Conservation (phyloP, 202 grass and related monocot species). For the Panicum virgatum region DNA sequence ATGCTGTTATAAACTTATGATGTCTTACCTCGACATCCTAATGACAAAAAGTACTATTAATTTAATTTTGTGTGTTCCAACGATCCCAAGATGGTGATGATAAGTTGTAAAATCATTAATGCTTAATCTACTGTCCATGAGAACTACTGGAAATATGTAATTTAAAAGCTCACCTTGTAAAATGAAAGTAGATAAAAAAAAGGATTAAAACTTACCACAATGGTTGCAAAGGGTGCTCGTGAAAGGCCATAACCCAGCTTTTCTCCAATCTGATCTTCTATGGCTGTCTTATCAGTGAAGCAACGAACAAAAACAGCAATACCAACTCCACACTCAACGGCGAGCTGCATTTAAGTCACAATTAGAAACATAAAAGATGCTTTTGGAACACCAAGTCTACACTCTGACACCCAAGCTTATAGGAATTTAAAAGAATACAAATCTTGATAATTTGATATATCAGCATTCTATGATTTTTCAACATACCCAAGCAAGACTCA, state of each 20-base stretch:
- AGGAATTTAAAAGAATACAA: slow-evolving; percentile 21
- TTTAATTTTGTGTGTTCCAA: not conserved
- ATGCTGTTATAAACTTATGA: not conserved
- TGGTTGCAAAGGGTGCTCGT: slow-evolving; percentile 75
- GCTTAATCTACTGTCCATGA: slow-evolving; percentile 16
- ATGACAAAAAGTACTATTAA: slow-evolving; percentile 13
- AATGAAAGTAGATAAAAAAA: slow-evolving; percentile 12
- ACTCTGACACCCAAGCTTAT: not conserved
- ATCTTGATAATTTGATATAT: slow-evolving; percentile 22
- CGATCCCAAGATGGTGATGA: not conserved
- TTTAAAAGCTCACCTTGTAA: not conserved
- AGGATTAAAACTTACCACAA: slow-evolving; percentile 64
- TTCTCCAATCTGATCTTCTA: slow-evolving; percentile 72
- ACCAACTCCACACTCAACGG: slow-evolving; percentile 83
- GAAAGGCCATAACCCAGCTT: slow-evolving; percentile 98
- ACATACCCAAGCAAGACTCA: slow-evolving; percentile 93
- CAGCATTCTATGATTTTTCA: not conserved
- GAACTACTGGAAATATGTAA: slow-evolving; percentile 4
- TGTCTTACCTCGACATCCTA: not conserved
- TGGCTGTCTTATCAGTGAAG: slow-evolving; percentile 69
- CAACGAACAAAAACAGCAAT: slow-evolving; percentile 90
- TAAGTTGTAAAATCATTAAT: not conserved
- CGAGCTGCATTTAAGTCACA: slow-evolving; percentile 59
- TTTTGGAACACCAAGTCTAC: slow-evolving; percentile 15
- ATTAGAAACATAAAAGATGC: slow-evolving; percentile 39